A percentile compares a stretch with the other conserved stretches of the same genome.
Conservation (phyloP, 2,329 filamentous ascomycete species). For the Alternaria rosae region DNA sequence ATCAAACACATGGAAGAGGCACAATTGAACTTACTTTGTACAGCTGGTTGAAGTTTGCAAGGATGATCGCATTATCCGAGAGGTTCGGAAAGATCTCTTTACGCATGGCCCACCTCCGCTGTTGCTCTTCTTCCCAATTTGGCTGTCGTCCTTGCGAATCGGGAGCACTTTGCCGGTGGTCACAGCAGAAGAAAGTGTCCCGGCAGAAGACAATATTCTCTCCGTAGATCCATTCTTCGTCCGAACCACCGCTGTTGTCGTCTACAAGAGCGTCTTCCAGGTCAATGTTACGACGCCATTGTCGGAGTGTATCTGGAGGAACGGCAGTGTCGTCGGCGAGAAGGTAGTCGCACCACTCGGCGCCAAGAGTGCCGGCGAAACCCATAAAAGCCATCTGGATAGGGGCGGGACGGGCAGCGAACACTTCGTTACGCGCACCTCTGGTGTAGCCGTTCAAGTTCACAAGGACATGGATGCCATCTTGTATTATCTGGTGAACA, state of each 20-base stretch:
- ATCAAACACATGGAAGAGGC: neutral
- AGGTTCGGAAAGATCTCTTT: conserved; percentile 88
- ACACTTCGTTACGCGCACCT: conserved; percentile 96
- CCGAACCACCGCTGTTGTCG: conserved; percentile 71
- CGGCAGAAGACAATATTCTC: conserved; percentile 96
- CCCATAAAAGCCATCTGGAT: conserved; percentile 99
- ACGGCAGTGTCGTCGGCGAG: conserved; percentile 89
- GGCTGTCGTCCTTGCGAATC: conserved; percentile 70
- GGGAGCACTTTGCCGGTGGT: conserved; percentile 88
- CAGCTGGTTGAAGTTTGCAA: conserved; percentile 98
- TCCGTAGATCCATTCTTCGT: conserved; percentile 89
- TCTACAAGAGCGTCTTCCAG: conserved; percentile 72
- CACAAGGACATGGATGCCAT: conserved; percentile 91
- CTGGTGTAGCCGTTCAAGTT: conserved; percentile 99
- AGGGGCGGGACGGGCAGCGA: conserved; percentile 90
- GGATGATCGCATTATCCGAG: conserved; percentile 82
- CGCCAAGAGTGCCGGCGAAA: conserved; percentile 92
- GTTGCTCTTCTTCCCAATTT: conserved; percentile 85
- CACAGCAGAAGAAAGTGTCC: conserved; percentile 98
- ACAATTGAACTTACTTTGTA: conserved; percentile 76
- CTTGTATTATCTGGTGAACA: conserved; percentile 83
- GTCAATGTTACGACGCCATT: conserved; percentile 76
- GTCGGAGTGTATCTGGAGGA: conserved; percentile 79
- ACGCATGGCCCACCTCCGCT: conserved; percentile 87
- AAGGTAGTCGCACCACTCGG: conserved; percentile 98